Conservation (phyloP, 225 moss, liverwort and hornwort species). For the Antitrichia curtipendula region DNA sequence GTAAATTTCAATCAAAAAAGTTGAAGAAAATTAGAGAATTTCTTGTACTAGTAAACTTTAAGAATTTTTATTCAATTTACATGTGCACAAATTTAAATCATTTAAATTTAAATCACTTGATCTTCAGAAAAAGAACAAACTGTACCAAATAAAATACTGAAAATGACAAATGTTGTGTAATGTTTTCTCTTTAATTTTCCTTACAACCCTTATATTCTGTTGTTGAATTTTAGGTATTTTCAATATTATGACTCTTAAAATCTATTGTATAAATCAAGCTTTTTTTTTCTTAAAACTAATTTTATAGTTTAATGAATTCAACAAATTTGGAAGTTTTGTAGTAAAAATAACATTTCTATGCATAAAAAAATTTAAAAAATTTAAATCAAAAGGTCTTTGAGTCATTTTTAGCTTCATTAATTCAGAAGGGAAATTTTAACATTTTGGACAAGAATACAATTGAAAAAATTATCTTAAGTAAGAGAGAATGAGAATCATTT, state of each 20-base stretch:
- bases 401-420: accelerated
- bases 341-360: neutral
- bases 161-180: neutral
- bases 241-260: neutral
- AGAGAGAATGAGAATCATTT: neutral
- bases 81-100: neutral
- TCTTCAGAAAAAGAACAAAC: accelerated
- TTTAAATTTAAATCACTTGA: no score
- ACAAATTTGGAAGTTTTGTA: neutral
- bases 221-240: neutral
- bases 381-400: neutral
- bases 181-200: no score
- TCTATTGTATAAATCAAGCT: neutral
- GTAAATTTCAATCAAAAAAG: neutral
- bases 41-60: neutral
- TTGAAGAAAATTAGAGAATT: no score
- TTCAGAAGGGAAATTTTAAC: accelerated
- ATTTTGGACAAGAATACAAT: neutral
- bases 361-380: neutral
- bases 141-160: accelerated
- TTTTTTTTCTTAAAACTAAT: no score
- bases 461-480: neutral
- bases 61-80: neutral
- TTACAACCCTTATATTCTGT: neutral
- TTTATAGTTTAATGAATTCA: neutral